phyloP scores from a whole-genome alignment of 768 basidiomycete species.

The Tylopilus sp. region DNA sequence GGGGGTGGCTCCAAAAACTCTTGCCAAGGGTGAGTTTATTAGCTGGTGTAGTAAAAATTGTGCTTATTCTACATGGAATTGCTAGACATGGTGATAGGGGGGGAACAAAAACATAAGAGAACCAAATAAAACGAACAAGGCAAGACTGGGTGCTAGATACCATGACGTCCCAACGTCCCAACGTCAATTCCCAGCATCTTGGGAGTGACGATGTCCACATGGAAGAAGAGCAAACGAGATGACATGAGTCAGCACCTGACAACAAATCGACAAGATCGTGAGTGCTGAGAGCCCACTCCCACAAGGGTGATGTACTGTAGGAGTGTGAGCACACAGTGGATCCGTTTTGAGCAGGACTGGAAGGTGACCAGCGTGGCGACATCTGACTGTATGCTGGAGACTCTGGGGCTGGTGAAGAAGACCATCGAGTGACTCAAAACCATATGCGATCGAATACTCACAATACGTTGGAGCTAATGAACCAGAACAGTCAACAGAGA shows the following conservation, averaged over 20 bases:
- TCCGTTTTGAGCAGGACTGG: slow-evolving; percentile 65
- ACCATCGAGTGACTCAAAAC: slow-evolving; percentile 12
- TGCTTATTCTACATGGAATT: slow-evolving; percentile 37
- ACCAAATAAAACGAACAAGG: slow-evolving; percentile 11
- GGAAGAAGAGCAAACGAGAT: slow-evolving; percentile 3
- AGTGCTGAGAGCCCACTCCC: slow-evolving; percentile 36
- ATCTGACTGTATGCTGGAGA: slow-evolving; percentile 86
- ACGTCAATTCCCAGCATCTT: slow-evolving; percentile 4
- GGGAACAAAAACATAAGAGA: slow-evolving; percentile 4
- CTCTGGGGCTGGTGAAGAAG: slow-evolving; percentile 55
- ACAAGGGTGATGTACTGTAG: slow-evolving; percentile 50
- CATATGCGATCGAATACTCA: slow-evolving; percentile 35
- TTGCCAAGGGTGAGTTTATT: too few species aligned
- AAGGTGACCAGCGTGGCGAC: slow-evolving; percentile 80
- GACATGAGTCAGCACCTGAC: slow-evolving; percentile 11
- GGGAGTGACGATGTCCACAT: slow-evolving; percentile 5
- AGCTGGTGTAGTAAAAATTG: slow-evolving; percentile 4
- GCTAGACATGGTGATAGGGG: slow-evolving; percentile 22
- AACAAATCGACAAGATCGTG: slow-evolving; percentile 8
- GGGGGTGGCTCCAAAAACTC: too few species aligned
- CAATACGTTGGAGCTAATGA: slow-evolving; percentile 74
- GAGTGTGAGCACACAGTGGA: slow-evolving; percentile 38
- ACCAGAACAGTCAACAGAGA: slow-evolving; percentile 4
- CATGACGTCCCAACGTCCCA: slow-evolving; percentile 11
- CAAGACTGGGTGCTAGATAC: slow-evolving; percentile 24